Conservation (phyloP, 2,329 filamentous ascomycete genomes). For the Hypocreales sp. region DNA sequence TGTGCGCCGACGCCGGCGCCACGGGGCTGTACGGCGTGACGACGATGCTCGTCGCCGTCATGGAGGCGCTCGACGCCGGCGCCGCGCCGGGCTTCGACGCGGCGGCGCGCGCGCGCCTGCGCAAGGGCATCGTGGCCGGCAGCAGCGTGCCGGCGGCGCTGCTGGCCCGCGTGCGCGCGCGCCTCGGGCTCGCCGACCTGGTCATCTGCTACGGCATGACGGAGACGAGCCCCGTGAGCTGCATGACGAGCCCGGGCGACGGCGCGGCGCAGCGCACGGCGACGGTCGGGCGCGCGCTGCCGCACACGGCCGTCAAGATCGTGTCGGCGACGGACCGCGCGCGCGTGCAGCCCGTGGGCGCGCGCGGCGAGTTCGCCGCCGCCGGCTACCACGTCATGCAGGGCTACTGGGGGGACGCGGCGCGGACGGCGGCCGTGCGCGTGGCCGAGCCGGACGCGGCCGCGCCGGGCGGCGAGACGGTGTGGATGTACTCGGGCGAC, state of each 20-base stretch:
- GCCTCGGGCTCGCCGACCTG: constrained; percentile 63
- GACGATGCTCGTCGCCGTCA: constrained; percentile 85
- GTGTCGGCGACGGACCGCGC: constrained; percentile 51
- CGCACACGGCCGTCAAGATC: constrained; percentile 65
- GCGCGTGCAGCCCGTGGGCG: constrained; percentile 43
- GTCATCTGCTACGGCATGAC: constrained; percentile 98
- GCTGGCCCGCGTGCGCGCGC: constrained; percentile 60
- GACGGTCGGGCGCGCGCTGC: constrained; percentile 67
- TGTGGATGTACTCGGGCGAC: constrained; percentile 90
- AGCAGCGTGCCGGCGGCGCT: constrained; percentile 70
- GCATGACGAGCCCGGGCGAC: constrained; percentile 71
- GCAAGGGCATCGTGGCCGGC: constrained; percentile 87
- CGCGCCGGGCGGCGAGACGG: constrained; percentile 16
- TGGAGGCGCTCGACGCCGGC: constrained; percentile 52
- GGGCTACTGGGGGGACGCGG: constrained; percentile 70
- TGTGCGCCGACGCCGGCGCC: constrained; percentile 35
- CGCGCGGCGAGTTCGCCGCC: constrained; percentile 68
- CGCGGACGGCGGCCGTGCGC: constrained; percentile 52
- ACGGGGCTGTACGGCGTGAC: constrained; percentile 73
- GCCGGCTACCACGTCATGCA: constrained; percentile 82
- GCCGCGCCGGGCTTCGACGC: constrained; percentile 11
- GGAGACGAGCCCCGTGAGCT: constrained; percentile 64
- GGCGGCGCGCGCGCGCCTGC: constrained; percentile 25
- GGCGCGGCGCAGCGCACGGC: constrained; percentile 56
- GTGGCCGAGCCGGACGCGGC: constrained; percentile 24